Conservation (phyloP, 2,329 filamentous ascomycete genomes). For the Cryphonectria parasitica region DNA sequence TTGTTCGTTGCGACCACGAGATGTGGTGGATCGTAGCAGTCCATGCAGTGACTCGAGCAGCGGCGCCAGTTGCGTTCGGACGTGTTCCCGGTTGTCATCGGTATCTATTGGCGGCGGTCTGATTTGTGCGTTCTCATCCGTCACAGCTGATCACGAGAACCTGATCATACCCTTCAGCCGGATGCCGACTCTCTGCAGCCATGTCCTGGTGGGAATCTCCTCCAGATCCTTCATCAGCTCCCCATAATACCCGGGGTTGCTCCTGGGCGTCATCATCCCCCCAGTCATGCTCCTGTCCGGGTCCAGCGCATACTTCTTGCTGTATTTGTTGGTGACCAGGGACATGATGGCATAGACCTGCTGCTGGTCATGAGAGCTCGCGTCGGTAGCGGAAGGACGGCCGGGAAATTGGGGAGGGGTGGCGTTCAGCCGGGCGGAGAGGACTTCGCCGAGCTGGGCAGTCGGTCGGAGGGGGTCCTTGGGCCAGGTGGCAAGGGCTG, state of each 20-base stretch:
- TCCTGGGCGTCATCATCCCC: slow-evolving; percentile 59
- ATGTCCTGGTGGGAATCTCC: slow-evolving; percentile 62
- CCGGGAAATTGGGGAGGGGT: slow-evolving; percentile 32
- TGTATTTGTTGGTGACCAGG: slow-evolving; percentile 63
- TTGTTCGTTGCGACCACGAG: background rate
- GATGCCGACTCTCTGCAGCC: slow-evolving; percentile 55
- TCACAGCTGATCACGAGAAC: slow-evolving; percentile 47
- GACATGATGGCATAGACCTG: slow-evolving; percentile 65
- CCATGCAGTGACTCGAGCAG: background rate
- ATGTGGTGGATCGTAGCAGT: background rate
- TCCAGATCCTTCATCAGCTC: slow-evolving; percentile 66
- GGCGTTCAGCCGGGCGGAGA: slow-evolving; percentile 50
- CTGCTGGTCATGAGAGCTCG: slow-evolving; percentile 44
- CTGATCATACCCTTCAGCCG: slow-evolving; percentile 63
- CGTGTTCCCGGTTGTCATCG: background rate
- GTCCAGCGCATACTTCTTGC: slow-evolving; percentile 47
- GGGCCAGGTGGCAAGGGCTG: slow-evolving; percentile 63
- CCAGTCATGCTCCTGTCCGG: slow-evolving; percentile 43
- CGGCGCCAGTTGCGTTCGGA: background rate
- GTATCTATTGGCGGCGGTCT: background rate
- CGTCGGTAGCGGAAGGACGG: slow-evolving; percentile 37
- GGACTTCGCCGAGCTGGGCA: slow-evolving; percentile 62
- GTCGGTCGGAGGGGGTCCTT: slow-evolving; percentile 66
- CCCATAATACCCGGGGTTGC: slow-evolving; percentile 66
- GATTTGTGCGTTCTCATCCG: no score